A percentile compares a stretch with the other conserved stretches of the same genome.
Evolutionary conservation across 2,329 filamentous ascomycete species (phyloP).

Genomic region (Whalleya microplaca): DNA sequence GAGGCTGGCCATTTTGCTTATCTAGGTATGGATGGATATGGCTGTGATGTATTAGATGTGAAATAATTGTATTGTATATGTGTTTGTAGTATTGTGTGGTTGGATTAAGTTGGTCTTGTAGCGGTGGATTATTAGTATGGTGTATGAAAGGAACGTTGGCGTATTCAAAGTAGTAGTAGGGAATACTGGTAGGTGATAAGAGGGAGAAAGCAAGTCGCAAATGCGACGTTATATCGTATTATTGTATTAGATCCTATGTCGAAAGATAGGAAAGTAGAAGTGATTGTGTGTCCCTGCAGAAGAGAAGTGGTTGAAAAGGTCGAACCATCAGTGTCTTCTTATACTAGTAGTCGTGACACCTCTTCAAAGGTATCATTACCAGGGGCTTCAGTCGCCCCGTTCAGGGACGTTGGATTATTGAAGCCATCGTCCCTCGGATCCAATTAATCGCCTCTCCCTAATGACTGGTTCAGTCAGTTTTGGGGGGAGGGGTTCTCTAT

Average conservation of each 20-base stretch:
- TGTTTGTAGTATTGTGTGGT: too few species aligned
- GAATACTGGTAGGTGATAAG: neutral
- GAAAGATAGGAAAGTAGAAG: neutral
- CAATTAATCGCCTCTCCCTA: neutral
- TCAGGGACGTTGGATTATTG: neutral
- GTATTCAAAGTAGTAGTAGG: neutral
- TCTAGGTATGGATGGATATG: neutral
- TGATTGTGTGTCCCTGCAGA: neutral
- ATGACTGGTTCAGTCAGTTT: neutral
- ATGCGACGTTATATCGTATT: neutral
- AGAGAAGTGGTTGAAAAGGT: neutral
- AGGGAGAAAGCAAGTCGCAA: neutral
- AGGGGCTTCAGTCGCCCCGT: neutral
- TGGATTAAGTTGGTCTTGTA: too few species aligned
- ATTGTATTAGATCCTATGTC: neutral
- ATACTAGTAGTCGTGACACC: neutral
- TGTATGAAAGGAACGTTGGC: too few species aligned
- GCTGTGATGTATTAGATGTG: slow-evolving; percentile 5
- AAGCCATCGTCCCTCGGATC: neutral
- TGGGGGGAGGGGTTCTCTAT: neutral
- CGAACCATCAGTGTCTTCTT: neutral
- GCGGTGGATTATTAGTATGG: too few species aligned
- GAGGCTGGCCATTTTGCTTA: neutral
- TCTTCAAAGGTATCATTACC: neutral
- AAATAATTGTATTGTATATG: too few species aligned